Evolutionary conservation across 2,329 filamentous ascomycete genomes (phyloP), one percentile per base, ranked within the genome.

Genomic region (Pyrenochaeta sp.): DNA sequence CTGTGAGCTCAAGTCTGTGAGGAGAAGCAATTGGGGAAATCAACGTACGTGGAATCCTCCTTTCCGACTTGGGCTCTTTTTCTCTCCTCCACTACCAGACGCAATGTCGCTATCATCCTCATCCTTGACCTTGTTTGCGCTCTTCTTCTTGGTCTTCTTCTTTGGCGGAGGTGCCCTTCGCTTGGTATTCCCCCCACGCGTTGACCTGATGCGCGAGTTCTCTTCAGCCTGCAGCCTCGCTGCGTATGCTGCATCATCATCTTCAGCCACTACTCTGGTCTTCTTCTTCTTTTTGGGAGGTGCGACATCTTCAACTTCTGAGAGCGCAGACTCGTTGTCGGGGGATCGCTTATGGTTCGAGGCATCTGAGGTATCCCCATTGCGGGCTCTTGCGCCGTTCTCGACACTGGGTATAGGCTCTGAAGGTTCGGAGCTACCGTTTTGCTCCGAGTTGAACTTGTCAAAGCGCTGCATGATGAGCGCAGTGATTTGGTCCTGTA

Each of bases 201-300:
- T 97, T 15, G 90, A 85, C 48, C 91, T 83, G 18, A 86, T 87
- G 44, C 78, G 54, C 62, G 86, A 83, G 75, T 98, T 96, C 78
- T 97, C 92, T 75, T 98, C 91, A 0, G 92, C 94, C 77, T 99
- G 95, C 31, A 99, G 82, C 74, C 90, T 87, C 14, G 92, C 92
- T 1, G 95, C 95, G 57, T 94, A 86, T 39, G 90, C 87, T 30
- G 94, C 95, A 76, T 99, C 95, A 29, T 90, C 89, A 29, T 91
- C 89, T 60, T 96, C 91, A 62, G 85, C 79, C 23, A 85, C 84
- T 9, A 9, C 9, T 71, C 87, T 87, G 63, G 77, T 79, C 75
- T 89, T 89, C 78, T 91, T 92, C 63, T 78, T 80, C 63, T 78
- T 79, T 68, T 80, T 81, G 1, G 79, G 77, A 21, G 79, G 79